Conservation (phyloP, 345 rosid species). For the Lepidium aucheri region DNA sequence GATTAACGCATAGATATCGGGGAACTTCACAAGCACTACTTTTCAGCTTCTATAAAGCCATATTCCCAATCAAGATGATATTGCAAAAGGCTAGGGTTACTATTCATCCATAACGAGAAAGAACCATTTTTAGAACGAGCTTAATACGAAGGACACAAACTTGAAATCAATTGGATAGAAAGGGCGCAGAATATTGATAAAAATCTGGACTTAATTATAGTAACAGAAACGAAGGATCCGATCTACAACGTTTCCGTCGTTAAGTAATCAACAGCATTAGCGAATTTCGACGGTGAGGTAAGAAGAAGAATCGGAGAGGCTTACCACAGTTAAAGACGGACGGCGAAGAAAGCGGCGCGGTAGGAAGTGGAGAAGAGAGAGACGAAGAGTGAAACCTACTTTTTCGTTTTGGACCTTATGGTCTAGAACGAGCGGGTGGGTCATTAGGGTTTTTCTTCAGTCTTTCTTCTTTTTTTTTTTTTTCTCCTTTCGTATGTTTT, state of each 20-base stretch:
- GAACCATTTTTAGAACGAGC: neutral
- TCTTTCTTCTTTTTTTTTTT: neutral
- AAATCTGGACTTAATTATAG: neutral
- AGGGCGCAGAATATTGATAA: neutral
- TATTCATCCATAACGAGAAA: neutral
- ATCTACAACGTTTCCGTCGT: neutral
- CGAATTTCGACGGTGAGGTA: neutral
- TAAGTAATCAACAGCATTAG: neutral
- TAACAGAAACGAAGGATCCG: neutral
- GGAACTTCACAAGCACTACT: neutral
- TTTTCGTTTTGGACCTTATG: constrained; percentile 12
- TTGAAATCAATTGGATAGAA: neutral
- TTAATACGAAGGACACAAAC: neutral
- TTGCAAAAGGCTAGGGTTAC: neutral
- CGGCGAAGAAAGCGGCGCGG: constrained; percentile 10
- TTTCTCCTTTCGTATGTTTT: neutral
- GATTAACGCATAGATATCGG: neutral
- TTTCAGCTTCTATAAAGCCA: neutral
- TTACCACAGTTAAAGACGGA: constrained; percentile 16
- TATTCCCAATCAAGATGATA: neutral
- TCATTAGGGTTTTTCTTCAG: constrained; percentile 18
- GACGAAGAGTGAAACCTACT: neutral
- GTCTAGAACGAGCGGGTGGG: neutral
- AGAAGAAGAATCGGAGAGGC: neutral
- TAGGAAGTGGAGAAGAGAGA: neutral